These are phyloP conservation scores for Brasenia schreberi DNA, from an alignment of 164 flowering plant genomes.

Conservation along the genomic window DNA sequence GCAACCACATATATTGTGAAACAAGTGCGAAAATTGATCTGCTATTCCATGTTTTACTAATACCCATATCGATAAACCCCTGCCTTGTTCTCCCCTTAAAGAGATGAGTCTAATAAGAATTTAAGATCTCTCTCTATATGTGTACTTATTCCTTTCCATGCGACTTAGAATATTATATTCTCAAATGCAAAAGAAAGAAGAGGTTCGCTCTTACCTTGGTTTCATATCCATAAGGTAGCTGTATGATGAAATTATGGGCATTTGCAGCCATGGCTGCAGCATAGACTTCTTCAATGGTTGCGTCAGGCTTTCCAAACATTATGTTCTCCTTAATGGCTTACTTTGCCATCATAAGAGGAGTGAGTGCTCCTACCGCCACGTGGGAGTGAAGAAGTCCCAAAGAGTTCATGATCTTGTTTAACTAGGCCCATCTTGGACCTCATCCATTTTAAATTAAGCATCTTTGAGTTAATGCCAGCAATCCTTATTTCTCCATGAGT, in stretches of 20 bases:
- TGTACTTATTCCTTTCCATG: no score
- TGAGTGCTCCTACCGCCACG: no score
- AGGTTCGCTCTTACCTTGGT: conserved; percentile 40
- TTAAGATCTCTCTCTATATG: no score
- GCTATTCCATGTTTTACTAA: no score
- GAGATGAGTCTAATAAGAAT: no score
- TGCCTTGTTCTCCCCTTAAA: no score
- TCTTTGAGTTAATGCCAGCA: conserved; percentile 54
- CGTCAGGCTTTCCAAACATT: conserved; percentile 71
- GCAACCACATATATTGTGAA: no score
- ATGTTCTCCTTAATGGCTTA: conserved; percentile 72
- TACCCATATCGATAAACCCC: no score
- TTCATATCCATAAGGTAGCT: conserved; percentile 87
- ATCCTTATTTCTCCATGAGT: conserved; percentile 43
- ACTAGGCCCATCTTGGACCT: conserved; percentile 83
- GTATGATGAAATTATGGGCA: conserved; percentile 81
- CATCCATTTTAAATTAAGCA: conserved; percentile 59
- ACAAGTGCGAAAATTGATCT: no score
- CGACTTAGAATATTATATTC: no score
- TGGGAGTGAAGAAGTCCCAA: conserved; percentile 85
- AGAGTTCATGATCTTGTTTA: conserved; percentile 82
- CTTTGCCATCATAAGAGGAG: no score
- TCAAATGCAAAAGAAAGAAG: not conserved
- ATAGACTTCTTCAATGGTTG: conserved; percentile 64
- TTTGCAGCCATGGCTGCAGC: conserved; percentile 83